Percentiles rank a stretch among this genome's conserved stretches.
Evolutionary conservation across 768 basidiomycete genomes (phyloP).

Genomic region (Russula lepida): DNA sequence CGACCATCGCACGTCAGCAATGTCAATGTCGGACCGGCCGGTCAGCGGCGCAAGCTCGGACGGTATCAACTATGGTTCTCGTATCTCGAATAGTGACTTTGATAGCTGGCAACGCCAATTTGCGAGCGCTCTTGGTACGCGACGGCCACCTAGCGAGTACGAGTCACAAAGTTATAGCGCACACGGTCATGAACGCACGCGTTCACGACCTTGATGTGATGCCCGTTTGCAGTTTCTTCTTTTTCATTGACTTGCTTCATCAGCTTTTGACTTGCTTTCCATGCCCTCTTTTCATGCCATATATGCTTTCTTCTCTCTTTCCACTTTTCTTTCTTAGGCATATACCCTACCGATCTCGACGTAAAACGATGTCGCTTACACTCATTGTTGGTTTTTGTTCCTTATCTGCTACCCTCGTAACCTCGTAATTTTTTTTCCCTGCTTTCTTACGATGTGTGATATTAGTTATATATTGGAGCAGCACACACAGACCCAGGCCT

Average conservation of each 20-base stretch:
- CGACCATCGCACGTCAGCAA: constrained; percentile 50
- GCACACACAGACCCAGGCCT: constrained; percentile 8
- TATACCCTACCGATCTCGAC: constrained; percentile 38
- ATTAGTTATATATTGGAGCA: constrained; percentile 25
- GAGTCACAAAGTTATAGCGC: constrained; percentile 40
- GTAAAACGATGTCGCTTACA: constrained; percentile 35
- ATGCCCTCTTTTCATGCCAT: constrained; percentile 7
- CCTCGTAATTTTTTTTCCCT: constrained; percentile 29
- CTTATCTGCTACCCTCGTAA: constrained; percentile 40
- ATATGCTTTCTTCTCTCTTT: constrained; percentile 28
- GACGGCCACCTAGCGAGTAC: constrained; percentile 64
- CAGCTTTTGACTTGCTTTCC: constrained; percentile 14
- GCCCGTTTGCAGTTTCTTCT: constrained; percentile 20
- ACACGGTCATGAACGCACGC: constrained; percentile 45
- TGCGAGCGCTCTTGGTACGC: constrained; percentile 67
- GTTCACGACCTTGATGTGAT: constrained; percentile 42
- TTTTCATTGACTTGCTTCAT: constrained; percentile 16
- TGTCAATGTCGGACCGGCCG: constrained; percentile 44
- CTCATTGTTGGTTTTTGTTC: constrained; percentile 35
- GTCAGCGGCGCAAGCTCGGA: constrained; percentile 77
- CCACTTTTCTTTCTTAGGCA: constrained; percentile 31
- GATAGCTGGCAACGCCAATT: constrained; percentile 84
- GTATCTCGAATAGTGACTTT: constrained; percentile 51
- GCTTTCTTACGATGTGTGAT: constrained; percentile 29
- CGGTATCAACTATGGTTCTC: constrained; percentile 63